phyloP scores from a whole-genome alignment of 1,284 basidiomycete genomes.

The Ustilago vetiveriae region DNA sequence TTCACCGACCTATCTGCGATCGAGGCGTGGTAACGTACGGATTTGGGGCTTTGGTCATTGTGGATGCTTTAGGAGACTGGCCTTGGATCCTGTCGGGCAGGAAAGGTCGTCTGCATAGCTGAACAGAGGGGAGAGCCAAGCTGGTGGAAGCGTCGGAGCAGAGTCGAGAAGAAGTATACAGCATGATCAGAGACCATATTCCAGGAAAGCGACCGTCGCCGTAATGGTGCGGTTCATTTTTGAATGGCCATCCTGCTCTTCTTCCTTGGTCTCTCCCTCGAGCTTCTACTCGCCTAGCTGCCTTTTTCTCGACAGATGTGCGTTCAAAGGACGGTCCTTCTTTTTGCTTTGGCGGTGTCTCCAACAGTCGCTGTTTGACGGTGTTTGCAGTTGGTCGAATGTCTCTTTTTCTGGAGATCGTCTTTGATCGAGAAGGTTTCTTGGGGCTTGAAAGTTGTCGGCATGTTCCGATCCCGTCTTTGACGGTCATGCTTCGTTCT shows the following conservation, averaged over 20 bases:
- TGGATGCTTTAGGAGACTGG: slow-evolving; percentile 1
- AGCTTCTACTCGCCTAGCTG: background rate
- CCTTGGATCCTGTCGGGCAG: background rate
- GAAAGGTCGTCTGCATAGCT: slow-evolving; percentile 4
- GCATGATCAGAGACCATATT: slow-evolving; percentile 42
- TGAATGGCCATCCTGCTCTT: slow-evolving; percentile 33
- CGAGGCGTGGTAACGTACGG: slow-evolving; percentile 37
- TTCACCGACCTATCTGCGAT: background rate
- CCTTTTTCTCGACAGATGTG: slow-evolving; percentile 2
- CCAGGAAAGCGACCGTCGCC: slow-evolving; percentile 47
- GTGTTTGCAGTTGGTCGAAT: background rate
- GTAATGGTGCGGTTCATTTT: slow-evolving; percentile 34
- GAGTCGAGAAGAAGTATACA: background rate
- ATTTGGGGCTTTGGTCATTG: background rate
- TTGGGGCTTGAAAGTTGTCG: slow-evolving; percentile 4
- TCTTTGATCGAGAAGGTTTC: background rate
- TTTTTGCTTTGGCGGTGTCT: background rate
- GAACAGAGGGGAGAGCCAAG: background rate
- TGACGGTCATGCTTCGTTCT: slow-evolving; percentile 11
- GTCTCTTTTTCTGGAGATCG: slow-evolving; percentile 27
- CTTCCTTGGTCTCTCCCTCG: background rate
- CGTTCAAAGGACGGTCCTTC: slow-evolving; percentile 7
- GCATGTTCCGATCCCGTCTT: slow-evolving; percentile 15
- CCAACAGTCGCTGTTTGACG: slow-evolving; percentile 13
- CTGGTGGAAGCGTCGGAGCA: background rate